Evolutionary conservation across 345 rosid genomes (phyloP), one percentile per base, ranked within the genome.

Genomic region (Acer campestre): DNA sequence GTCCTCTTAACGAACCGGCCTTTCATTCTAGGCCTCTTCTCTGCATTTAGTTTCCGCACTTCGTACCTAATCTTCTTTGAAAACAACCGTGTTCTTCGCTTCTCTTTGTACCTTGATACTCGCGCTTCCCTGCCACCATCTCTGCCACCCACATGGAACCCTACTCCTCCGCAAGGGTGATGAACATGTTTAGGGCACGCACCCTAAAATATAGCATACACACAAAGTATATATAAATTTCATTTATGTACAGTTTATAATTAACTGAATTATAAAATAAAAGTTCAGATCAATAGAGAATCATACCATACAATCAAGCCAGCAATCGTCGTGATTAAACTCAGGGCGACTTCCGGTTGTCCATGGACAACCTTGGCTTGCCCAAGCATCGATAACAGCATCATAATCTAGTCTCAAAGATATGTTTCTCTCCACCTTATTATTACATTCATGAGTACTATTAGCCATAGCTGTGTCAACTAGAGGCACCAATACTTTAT

Each of bases 11-110:
- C 94, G 55, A 90, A 89, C 20, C 94, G 81, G 20, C 94, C 94
- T 86, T 87, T 89, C 89, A 90, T 85, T 71, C 94, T 80, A 49
- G 94, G 92, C 80, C 94, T 87, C 76, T 86, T 86, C 84, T 88
- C 94, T 1, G 94, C 94, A 22, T 90, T 90, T 67, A 89, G 78
- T 74, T 88, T 90, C 81, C 94, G 79, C n/a, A 90, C 94, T 71
- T 89, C 88, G 67, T 90, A 90, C 77, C 94, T 85, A 85, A 90
- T 90, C 76, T 90, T 90, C 89, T 90, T 90, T 7, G 92, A 82
- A 73, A 90, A 90, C 81, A 90, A 44, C 55, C 94, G 53, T 7
- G 84, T 89, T 46, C 94, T 84, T 61, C 92, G 75, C 84, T 90
- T 90, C 83, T 90, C 92, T 68, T 76, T 82, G 73, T 89, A 88